phyloP scores from a whole-genome alignment of 306 rosid genomes.

The Vigna trinervia region DNA sequence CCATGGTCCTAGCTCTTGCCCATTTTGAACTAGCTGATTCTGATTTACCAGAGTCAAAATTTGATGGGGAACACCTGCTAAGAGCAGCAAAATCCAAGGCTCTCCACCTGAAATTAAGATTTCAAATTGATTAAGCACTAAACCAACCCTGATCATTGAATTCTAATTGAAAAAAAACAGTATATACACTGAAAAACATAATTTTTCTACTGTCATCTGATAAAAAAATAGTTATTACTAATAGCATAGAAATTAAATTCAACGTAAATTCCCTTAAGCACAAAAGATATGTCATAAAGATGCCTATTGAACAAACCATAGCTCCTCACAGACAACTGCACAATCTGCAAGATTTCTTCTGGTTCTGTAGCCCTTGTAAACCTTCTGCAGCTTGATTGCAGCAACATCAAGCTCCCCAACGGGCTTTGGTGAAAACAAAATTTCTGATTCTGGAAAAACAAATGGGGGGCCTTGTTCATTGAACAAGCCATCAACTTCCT shows the following conservation, averaged over 20 bases:
- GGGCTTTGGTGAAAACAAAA: slow-evolving; percentile 45
- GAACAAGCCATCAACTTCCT: slow-evolving; percentile 25
- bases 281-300: not conserved
- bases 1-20: slow-evolving; percentile 80
- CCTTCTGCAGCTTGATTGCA: slow-evolving; percentile 81
- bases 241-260: not conserved
- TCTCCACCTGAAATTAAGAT: slow-evolving; percentile 69
- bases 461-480: slow-evolving; percentile 32
- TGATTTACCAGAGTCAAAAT: slow-evolving; percentile 62
- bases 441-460: slow-evolving; percentile 39
- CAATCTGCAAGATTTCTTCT: slow-evolving; percentile 87
- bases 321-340: slow-evolving; percentile 85
- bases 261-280: not conserved
- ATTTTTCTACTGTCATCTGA: no score
- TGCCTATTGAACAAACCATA: slow-evolving; percentile 63
- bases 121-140: slow-evolving; percentile 5
- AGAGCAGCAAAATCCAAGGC: slow-evolving; percentile 75
- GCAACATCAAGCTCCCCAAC: slow-evolving; percentile 60
- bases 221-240: no score
- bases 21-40: slow-evolving; percentile 78
- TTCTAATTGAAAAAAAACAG: not conserved
- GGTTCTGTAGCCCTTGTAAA: slow-evolving; percentile 79
- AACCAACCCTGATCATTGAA: not conserved
- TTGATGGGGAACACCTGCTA: slow-evolving; percentile 58
- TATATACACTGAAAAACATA: no score